Evolutionary conservation across 164 flowering plant genomes (phyloP).

Genomic region (Stephania japonica): DNA sequence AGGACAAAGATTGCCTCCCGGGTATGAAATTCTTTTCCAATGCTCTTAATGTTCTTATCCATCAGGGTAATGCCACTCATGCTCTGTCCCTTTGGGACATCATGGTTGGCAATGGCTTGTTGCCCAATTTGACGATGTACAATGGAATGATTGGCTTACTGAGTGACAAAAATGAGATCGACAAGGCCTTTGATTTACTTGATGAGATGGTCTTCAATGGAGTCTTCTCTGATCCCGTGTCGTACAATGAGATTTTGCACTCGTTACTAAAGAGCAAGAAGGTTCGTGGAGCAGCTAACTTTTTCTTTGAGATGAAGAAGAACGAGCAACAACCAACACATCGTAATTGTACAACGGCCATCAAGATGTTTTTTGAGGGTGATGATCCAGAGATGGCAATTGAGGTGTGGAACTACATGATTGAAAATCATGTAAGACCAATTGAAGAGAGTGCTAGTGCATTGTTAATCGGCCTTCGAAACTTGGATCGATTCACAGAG

Average conservation of each 20-base stretch:
- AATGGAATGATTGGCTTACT: slow-evolving; percentile 56
- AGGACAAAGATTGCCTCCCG: slow-evolving; percentile 56
- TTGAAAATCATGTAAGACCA: slow-evolving; percentile 37
- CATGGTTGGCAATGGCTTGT: slow-evolving; percentile 54
- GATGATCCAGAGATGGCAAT: slow-evolving; percentile 66
- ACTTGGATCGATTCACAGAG: slow-evolving; percentile 44
- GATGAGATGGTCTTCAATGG: slow-evolving; percentile 69
- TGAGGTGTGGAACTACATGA: slow-evolving; percentile 63
- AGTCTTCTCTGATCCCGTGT: slow-evolving; percentile 60
- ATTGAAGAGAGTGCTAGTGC: slow-evolving; percentile 52
- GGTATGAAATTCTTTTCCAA: slow-evolving; percentile 72
- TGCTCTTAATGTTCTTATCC: slow-evolving; percentile 56
- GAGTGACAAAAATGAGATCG: slow-evolving; percentile 41
- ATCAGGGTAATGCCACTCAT: slow-evolving; percentile 36
- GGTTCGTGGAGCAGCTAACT: slow-evolving; percentile 39
- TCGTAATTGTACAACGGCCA: slow-evolving; percentile 50
- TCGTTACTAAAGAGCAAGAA: slow-evolving; percentile 60
- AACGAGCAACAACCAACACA: slow-evolving; percentile 61
- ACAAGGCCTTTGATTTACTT: slow-evolving; percentile 42
- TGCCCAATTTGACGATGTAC: slow-evolving; percentile 61
- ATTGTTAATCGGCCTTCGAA: slow-evolving; percentile 52
- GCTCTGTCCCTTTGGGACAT: slow-evolving; percentile 55
- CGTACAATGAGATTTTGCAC: slow-evolving; percentile 63
- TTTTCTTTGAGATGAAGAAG: slow-evolving; percentile 64
- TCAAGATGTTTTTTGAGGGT: slow-evolving; percentile 45